phyloP scores from a whole-genome alignment of 106 monocot species.

The Gastrodia elata region DNA sequence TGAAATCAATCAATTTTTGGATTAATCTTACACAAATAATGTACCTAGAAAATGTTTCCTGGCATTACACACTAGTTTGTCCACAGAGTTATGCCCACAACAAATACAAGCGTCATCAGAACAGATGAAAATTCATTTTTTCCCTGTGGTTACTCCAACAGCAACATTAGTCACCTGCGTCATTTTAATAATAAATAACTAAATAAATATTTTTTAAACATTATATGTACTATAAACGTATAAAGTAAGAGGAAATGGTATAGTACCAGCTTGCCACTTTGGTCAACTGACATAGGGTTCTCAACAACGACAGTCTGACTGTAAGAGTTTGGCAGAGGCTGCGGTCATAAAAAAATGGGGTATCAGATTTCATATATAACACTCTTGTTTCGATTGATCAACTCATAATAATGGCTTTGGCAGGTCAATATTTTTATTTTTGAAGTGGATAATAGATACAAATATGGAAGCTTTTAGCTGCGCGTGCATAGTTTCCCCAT shows the following conservation, averaged over 20 bases:
- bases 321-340: constrained; percentile 13
- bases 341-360: neutral
- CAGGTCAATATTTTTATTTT: too few species aligned
- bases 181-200: neutral
- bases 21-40: too few species aligned
- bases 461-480: too few species aligned
- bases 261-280: constrained; percentile 51
- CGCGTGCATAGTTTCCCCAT: neutral
- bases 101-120: neutral
- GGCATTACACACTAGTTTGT: too few species aligned
- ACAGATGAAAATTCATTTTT: constrained; percentile 21
- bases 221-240: neutral
- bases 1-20: too few species aligned
- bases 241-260: neutral
- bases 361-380: neutral
- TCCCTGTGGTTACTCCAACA: constrained; percentile 51
- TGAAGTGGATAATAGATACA: too few species aligned
- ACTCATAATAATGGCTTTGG: neutral
- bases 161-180: constrained; percentile 63
- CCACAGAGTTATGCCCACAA: too few species aligned
- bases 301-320: constrained; percentile 58
- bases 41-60: too few species aligned
- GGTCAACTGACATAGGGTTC: constrained; percentile 65
- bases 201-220: neutral
- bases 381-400: neutral